A percentile compares a stretch with the other conserved stretches of the same genome.
Evolutionary conservation across 2,329 filamentous ascomycete genomes (phyloP).

Genomic region (Ceratocystis diversiconidia): DNA sequence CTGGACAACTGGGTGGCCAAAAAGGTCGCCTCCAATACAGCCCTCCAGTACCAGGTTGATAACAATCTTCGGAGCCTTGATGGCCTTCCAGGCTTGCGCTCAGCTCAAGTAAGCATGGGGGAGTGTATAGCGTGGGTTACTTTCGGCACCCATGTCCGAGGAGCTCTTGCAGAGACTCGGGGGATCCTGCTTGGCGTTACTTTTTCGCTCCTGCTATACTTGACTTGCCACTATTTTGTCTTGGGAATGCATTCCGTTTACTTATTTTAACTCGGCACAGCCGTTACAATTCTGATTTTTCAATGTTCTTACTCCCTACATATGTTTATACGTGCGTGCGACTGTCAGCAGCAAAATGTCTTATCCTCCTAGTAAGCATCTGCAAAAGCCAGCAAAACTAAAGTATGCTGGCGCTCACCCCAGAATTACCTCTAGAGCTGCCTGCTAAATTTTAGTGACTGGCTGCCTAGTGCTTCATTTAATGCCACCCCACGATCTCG

Average conservation of each 20-base stretch:
- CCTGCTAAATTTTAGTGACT: too few species aligned
- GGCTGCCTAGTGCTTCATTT: too few species aligned
- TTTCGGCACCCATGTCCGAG: slow-evolving; percentile 7
- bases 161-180: slow-evolving; percentile 21
- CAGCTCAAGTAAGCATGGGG: slow-evolving; percentile 36
- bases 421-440: too few species aligned
- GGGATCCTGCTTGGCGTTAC: slow-evolving; percentile 24
- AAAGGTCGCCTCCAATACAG: slow-evolving; percentile 33
- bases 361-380: too few species aligned
- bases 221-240: slow-evolving; percentile 7
- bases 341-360: too few species aligned
- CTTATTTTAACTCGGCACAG: neutral
- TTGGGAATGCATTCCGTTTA: neutral
- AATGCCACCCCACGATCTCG: too few species aligned
- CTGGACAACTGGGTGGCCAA: slow-evolving; percentile 38
- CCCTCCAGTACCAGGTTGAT: slow-evolving; percentile 41
- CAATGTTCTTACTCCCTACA: too few species aligned
- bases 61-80: slow-evolving; percentile 45
- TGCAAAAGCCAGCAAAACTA: too few species aligned
- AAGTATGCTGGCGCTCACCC: too few species aligned
- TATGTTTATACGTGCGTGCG: too few species aligned
- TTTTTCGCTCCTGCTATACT: slow-evolving; percentile 14
- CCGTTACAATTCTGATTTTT: neutral
- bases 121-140: slow-evolving; percentile 34
- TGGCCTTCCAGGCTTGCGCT: slow-evolving; percentile 41